Conservation (phyloP, 805 yeast species). For the Starmerella roubikii region DNA sequence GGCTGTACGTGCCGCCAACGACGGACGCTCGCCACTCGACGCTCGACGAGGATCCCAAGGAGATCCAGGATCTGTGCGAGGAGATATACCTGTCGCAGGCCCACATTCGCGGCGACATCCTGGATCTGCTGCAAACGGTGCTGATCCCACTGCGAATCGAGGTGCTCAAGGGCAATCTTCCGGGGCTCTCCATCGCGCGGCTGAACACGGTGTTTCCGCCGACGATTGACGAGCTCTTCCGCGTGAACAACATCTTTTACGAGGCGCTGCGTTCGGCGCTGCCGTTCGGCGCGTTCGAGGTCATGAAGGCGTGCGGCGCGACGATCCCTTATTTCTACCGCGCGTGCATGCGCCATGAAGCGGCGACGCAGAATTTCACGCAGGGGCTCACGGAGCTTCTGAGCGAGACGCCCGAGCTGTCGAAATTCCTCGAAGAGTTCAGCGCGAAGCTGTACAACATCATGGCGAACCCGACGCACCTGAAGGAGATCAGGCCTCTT, state of each 20-base stretch:
- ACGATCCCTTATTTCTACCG: slow-evolving; percentile 84
- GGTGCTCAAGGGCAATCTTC: slow-evolving; percentile 42
- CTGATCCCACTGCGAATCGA: slow-evolving; percentile 64
- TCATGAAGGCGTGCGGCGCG: slow-evolving; percentile 64
- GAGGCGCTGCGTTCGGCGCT: slow-evolving; percentile 58
- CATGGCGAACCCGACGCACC: slow-evolving; percentile 55
- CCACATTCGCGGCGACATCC: slow-evolving; percentile 55
- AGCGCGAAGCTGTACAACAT: slow-evolving; percentile 38
- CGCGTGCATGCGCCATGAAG: slow-evolving; percentile 88
- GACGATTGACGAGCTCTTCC: slow-evolving; percentile 83
- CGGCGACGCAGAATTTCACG: slow-evolving; percentile 62
- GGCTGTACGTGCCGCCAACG: slow-evolving; percentile 49
- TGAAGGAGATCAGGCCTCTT: slow-evolving; percentile 57
- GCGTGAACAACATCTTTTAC: slow-evolving; percentile 73
- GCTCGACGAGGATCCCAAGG: slow-evolving; percentile 25
- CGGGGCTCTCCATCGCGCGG: slow-evolving; percentile 44
- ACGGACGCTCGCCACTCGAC: slow-evolving; percentile 2
- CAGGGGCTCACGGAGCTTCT: slow-evolving; percentile 32
- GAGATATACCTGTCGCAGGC: slow-evolving; percentile 65
- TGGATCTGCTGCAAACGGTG: slow-evolving; percentile 62
- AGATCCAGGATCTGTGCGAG: slow-evolving; percentile 39
- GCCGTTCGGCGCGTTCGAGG: slow-evolving; percentile 59
- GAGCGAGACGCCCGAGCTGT: slow-evolving; percentile 26
- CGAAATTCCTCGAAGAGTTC: slow-evolving; percentile 22
- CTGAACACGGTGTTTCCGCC: slow-evolving; percentile 82